These are phyloP conservation scores for Globisporangium canariense DNA, from an alignment of 352 stramenopile genomes.

Conservation along the genomic window DNA sequence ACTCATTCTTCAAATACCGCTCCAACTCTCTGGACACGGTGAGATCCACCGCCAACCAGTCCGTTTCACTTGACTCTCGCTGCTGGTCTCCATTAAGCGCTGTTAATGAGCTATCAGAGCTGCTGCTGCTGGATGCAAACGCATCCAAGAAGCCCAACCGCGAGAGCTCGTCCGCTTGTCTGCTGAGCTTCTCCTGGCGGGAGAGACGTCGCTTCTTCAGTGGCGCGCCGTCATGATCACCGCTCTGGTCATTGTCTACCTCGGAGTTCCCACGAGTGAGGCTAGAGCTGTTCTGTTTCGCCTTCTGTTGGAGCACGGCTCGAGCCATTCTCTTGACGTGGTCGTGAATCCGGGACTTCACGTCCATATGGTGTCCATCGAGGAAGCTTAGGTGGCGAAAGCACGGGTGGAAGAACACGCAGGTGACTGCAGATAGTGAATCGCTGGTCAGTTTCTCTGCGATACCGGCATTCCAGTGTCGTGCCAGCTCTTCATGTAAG, in stretches of 20 bases:
- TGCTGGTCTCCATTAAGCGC: not conserved
- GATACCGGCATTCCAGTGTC: constrained; percentile 9
- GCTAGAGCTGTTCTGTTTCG: constrained; percentile 1
- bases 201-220: constrained; percentile 17
- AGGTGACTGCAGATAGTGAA: constrained; percentile 10
- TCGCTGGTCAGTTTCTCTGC: not conserved
- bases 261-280: not conserved
- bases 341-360: constrained; percentile 4
- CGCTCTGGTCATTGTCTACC: not conserved
- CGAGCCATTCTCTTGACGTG: constrained; percentile 10
- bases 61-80: not conserved
- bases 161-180: constrained; percentile 17
- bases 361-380: not conserved
- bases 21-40: constrained; percentile 16
- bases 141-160: constrained; percentile 18
- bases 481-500: constrained; percentile 12
- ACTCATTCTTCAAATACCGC: constrained; percentile 21
- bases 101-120: not conserved
- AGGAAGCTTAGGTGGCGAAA: constrained; percentile 23
- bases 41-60: constrained; percentile 4
- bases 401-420: constrained; percentile 24
- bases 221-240: not conserved
- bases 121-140: not conserved
- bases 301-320: constrained; percentile 10
- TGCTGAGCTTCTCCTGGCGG: constrained; percentile 15